Conservation (phyloP, 148 eudicot species). For the Rhododendron henanense region DNA sequence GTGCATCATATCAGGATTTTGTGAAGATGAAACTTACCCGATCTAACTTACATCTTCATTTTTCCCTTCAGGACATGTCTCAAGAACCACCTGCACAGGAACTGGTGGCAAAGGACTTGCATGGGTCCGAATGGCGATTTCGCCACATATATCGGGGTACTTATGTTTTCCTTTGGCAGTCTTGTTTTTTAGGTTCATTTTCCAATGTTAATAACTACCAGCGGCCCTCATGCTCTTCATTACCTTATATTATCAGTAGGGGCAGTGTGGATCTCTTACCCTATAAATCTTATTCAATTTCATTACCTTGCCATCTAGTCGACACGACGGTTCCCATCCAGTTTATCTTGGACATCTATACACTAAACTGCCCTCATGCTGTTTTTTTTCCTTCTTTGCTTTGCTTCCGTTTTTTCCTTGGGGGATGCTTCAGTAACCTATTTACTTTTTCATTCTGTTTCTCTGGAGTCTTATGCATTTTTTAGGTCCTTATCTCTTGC, state of each 20-base stretch:
- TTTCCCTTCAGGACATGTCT: constrained; percentile 21
- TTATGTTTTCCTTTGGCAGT: not conserved
- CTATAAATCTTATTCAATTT: too few species aligned
- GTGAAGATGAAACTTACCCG: not conserved
- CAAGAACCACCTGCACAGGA: constrained; percentile 15
- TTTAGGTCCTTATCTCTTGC: not conserved
- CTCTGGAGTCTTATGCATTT: not conserved
- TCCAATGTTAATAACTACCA: not conserved
- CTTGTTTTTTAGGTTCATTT: not conserved
- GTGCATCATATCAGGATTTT: not conserved
- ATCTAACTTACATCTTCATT: not conserved
- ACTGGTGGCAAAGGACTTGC: constrained; percentile 22
- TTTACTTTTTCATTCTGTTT: not conserved
- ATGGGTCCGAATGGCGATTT: constrained; percentile 20
- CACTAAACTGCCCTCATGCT: too few species aligned
- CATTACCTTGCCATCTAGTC: not conserved
- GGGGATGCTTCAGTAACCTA: not conserved
- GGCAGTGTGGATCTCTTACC: too few species aligned
- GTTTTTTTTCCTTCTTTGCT: not conserved
- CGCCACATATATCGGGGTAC: constrained; percentile 22
- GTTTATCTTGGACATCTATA: not conserved
- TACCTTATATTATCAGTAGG: too few species aligned
- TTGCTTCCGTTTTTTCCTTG: not conserved
- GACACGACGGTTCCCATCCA: not conserved
- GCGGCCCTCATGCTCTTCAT: too few species aligned